Percentiles rank a stretch among this genome's conserved stretches.
These are phyloP conservation scores for Phytophthora pseudosyringae DNA, from an alignment of 352 stramenopile genomes.

Conservation along the genomic window DNA sequence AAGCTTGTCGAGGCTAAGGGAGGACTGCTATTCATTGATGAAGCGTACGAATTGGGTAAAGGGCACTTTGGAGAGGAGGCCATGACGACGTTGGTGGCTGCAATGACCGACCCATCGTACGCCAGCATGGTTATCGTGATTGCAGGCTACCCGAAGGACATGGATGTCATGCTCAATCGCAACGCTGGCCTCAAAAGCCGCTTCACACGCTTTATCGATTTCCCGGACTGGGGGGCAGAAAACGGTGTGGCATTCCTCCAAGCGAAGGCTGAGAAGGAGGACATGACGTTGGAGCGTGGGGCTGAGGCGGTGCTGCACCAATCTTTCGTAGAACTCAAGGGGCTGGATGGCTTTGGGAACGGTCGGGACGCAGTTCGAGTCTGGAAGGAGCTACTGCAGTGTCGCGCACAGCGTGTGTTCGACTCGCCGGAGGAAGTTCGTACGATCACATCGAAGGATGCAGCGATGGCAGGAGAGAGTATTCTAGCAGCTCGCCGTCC, in stretches of 20 bases:
- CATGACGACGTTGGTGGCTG: constrained; percentile 90
- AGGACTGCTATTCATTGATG: constrained; percentile 94
- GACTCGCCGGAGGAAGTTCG: constrained; percentile 48
- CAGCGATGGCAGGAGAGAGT: constrained; percentile 37
- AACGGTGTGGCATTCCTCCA: constrained; percentile 80
- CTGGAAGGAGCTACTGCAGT: constrained; percentile 70
- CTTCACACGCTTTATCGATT: constrained; percentile 92
- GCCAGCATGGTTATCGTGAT: constrained; percentile 91
- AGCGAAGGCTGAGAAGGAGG: constrained; percentile 46
- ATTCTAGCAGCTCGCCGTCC: constrained; percentile 52
- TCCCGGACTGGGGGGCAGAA: constrained; percentile 85
- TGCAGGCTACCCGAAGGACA: constrained; percentile 89
- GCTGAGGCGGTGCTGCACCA: constrained; percentile 34
- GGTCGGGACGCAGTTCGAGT: constrained; percentile 73
- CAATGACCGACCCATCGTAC: constrained; percentile 89
- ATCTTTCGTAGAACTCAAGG: constrained; percentile 50
- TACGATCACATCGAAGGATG: constrained; percentile 55
- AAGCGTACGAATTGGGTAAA: constrained; percentile 93
- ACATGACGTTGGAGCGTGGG: constrained; percentile 43
- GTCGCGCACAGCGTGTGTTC: constrained; percentile 66
- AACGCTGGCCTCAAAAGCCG: constrained; percentile 93
- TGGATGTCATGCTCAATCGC: constrained; percentile 89
- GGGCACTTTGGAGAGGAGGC: constrained; percentile 84
- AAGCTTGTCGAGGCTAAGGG: constrained; percentile 91
- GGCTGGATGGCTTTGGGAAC: constrained; percentile 72